phyloP scores from a whole-genome alignment of 2,329 filamentous ascomycete species.

The Trichoderma brevicompactum region DNA sequence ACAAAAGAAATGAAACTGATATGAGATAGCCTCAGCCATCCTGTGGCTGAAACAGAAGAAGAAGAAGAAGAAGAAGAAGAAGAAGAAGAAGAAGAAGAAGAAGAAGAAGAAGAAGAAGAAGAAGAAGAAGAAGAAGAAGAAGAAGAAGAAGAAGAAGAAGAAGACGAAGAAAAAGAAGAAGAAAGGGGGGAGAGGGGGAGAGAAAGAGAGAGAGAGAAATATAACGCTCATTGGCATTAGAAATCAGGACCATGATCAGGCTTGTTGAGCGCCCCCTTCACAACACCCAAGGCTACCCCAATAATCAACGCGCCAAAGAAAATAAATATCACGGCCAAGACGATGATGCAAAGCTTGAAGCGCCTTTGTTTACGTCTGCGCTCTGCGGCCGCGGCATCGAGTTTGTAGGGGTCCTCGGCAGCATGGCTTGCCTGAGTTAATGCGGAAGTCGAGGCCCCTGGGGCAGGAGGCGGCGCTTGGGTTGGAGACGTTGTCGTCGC shows the following conservation, averaged over 20 bases:
- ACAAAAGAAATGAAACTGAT: not conserved
- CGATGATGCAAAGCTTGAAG: conserved; percentile 34
- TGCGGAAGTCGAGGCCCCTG: conserved; percentile 29
- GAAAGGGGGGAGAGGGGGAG: no score
- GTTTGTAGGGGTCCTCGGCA: conserved; percentile 31
- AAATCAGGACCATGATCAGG: not conserved
- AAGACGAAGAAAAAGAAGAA: not conserved
- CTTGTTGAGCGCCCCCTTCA: conserved; percentile 30
- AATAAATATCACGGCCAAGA: conserved; percentile 33
- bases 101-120: not conserved
- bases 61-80: no score
- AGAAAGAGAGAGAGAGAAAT: not conserved
- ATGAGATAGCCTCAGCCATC: no score
- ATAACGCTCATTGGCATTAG: not conserved
- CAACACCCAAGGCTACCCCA: conserved; percentile 37
- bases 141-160: not conserved
- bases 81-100: not conserved
- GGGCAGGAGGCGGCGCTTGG: not conserved
- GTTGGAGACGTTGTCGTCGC: not conserved
- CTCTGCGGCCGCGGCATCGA: conserved; percentile 35
- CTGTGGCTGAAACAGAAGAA: no score
- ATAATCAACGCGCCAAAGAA: conserved; percentile 37
- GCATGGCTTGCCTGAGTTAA: conserved; percentile 15
- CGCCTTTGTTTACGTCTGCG: conserved; percentile 32
- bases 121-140: not conserved